A percentile compares a stretch with the other conserved stretches of the same genome.
These are phyloP conservation scores for Alternaria burnsii DNA, from an alignment of 2,329 filamentous ascomycete genomes.

Conservation along the genomic window DNA sequence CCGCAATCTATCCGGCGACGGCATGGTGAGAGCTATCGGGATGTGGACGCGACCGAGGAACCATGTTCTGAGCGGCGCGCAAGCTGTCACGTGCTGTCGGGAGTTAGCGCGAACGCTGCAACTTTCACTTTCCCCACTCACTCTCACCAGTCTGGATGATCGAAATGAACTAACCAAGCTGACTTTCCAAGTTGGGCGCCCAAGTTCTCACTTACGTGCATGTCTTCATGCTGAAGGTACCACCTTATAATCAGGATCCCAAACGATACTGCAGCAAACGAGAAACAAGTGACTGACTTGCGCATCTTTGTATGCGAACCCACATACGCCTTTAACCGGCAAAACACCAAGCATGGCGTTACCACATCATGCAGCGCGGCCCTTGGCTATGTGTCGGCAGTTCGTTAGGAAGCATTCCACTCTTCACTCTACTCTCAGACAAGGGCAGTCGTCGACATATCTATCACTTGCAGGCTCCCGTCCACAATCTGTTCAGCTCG, in stretches of 20 bases:
- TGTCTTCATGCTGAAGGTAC: neutral
- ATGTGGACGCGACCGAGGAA: constrained; percentile 10
- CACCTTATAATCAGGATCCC: neutral
- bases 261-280: neutral
- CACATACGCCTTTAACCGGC: neutral
- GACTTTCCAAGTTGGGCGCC: neutral
- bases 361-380: neutral
- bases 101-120: constrained; percentile 19
- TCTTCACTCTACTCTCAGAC: neutral
- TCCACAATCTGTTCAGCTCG: constrained; percentile 21
- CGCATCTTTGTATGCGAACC: neutral
- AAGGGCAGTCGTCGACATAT: neutral
- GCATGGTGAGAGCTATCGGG: neutral
- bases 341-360: neutral
- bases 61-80: neutral
- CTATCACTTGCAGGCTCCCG: neutral
- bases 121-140: constrained; percentile 11
- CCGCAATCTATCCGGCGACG: constrained; percentile 1
- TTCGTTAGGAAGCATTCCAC: neutral
- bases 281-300: neutral
- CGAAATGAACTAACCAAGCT: neutral
- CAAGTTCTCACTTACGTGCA: neutral
- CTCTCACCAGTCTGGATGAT: neutral
- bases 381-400: neutral
- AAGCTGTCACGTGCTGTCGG: constrained; percentile 21